Conservation (phyloP, 208 protist species). For the Naegleria fowleri region DNA sequence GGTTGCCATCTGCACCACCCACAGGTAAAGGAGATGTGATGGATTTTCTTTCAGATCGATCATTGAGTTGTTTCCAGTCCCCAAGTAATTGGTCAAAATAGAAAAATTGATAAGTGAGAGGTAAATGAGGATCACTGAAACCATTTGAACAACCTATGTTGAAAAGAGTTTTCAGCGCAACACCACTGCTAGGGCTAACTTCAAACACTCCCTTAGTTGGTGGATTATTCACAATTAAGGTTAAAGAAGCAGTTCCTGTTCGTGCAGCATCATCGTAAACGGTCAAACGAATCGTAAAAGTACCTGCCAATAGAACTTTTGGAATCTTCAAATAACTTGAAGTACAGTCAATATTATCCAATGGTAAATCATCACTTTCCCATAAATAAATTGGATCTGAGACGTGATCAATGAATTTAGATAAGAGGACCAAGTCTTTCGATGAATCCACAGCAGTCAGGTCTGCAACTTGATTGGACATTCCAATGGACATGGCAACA, state of each 20-base stretch:
- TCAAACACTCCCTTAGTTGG: neutral
- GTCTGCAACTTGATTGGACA: neutral
- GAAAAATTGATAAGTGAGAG: neutral
- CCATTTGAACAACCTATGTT: neutral
- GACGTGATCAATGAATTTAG: neutral
- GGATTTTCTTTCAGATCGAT: neutral
- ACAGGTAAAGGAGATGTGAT: neutral
- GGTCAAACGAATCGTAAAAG: neutral
- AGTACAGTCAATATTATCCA: neutral
- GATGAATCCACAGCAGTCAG: neutral
- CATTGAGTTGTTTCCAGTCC: neutral
- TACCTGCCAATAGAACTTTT: neutral
- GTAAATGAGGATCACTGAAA: neutral
- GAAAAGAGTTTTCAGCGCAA: neutral
- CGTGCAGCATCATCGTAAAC: neutral
- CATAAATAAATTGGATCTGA: neutral
- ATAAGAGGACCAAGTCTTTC: neutral
- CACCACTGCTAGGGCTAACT: neutral
- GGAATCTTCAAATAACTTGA: neutral
- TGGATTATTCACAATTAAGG: neutral
- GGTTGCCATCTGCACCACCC: neutral
- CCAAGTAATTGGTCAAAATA: neutral
- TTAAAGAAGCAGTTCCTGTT: neutral
- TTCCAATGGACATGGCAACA: neutral
- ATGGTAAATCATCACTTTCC: neutral